A percentile compares a stretch with the other conserved stretches of the same genome.
Conservation (phyloP, 2,329 filamentous ascomycete species). For the Botryotinia narcissicola region DNA sequence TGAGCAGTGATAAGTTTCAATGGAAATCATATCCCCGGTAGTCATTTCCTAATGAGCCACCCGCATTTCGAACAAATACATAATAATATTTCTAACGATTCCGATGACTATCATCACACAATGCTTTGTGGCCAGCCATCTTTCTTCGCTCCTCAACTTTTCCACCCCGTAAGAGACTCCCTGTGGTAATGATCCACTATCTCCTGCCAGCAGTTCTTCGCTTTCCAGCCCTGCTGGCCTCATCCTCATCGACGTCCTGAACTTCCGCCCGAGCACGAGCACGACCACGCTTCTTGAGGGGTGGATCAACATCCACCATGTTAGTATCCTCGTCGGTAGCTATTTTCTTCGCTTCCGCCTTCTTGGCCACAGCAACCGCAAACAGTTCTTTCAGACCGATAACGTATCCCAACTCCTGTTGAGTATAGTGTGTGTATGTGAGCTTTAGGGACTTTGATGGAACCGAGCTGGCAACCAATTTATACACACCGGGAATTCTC, state of each 20-base stretch:
- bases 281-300: neutral
- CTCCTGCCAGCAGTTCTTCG: neutral
- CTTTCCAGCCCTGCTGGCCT: neutral
- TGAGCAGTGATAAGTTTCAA: neutral
- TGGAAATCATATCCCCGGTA: neutral
- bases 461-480: neutral
- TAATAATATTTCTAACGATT: neutral
- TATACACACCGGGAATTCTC: neutral
- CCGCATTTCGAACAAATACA: neutral
- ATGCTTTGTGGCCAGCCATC: neutral
- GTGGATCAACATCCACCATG: neutral
- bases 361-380: neutral
- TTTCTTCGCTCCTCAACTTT: neutral
- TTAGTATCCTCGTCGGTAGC: neutral
- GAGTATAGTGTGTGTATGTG: neutral
- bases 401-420: neutral
- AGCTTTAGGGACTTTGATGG: fast-evolving
- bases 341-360: neutral
- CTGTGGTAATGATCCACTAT: neutral
- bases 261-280: too few relatives aligned
- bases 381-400: neutral
- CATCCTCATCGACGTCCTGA: neutral
- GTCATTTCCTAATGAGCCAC: neutral
- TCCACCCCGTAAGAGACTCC: neutral
- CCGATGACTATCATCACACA: neutral